Percentiles rank a stretch among this genome's conserved stretches.
These are phyloP conservation scores for Microbotryum lychnidis-dioicae DNA, from an alignment of 1,284 basidiomycete genomes.

Conservation along the genomic window DNA sequence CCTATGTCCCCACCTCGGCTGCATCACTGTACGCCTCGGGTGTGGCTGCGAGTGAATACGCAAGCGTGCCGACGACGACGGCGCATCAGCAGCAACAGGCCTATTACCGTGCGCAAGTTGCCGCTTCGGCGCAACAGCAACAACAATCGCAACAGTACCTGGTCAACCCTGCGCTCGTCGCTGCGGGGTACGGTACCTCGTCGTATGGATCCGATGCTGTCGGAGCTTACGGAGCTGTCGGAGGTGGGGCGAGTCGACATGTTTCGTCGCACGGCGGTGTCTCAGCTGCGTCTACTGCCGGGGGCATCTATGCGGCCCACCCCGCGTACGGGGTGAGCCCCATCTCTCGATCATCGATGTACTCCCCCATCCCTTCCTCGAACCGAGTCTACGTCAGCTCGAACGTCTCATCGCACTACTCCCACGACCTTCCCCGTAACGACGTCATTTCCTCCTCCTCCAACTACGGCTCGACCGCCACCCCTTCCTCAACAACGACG, in stretches of 20 bases:
- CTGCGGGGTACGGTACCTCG: constrained; percentile 10
- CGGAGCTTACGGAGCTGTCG: constrained; percentile 17
- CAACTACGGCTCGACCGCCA: background rate
- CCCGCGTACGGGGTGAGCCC: background rate
- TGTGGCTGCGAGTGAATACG: background rate
- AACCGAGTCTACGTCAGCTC: background rate
- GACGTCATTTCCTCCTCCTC: background rate
- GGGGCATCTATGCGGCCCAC: background rate
- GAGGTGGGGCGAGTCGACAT: background rate
- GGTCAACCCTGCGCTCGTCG: constrained; percentile 27
- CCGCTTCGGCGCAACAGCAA: background rate
- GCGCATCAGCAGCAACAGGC: constrained; percentile 2
- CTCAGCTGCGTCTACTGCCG: background rate
- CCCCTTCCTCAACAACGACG: background rate
- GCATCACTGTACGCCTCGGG: constrained; percentile 8
- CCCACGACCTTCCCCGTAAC: background rate
- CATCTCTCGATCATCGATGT: background rate
- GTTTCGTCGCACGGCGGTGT: background rate
- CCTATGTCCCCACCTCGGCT: constrained; percentile 6
- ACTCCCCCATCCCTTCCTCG: background rate
- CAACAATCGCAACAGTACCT: constrained; percentile 10
- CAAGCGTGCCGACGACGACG: constrained; percentile 7
- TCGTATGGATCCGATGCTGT: constrained; percentile 14
- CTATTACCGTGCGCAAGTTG: constrained; percentile 1
- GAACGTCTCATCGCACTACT: background rate